Conservation (phyloP, 768 basidiomycete genomes). For the Serendipita indica region DNA sequence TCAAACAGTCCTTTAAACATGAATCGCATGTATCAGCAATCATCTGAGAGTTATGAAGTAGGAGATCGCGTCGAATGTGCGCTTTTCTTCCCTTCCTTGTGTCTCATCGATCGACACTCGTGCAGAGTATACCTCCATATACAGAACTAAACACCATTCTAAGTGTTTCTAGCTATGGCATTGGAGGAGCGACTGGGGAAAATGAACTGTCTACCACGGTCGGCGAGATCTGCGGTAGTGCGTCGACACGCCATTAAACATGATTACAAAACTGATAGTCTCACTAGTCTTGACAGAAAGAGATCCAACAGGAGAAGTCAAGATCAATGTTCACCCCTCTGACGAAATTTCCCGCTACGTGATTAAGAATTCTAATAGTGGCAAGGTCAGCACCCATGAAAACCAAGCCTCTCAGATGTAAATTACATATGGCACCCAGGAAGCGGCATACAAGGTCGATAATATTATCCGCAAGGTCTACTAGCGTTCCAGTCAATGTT, state of each 20-base stretch:
- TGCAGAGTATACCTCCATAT: background rate
- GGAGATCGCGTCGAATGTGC: conserved; percentile 1
- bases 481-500: too few species aligned
- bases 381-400: background rate
- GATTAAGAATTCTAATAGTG: conserved; percentile 12
- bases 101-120: background rate
- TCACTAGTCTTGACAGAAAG: background rate
- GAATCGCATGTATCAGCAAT: background rate
- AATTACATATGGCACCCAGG: background rate
- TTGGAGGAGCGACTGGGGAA: background rate
- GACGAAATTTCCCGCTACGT: conserved; percentile 10
- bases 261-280: too few species aligned
- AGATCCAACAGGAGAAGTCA: background rate
- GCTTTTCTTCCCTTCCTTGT: background rate
- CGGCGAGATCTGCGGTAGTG: background rate
- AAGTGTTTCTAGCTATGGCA: background rate
- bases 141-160: background rate
- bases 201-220: background rate
- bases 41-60: background rate
- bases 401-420: background rate
- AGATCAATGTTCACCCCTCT: conserved; percentile 4
- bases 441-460: conserved; percentile 9
- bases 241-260: background rate
- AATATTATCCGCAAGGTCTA: background rate
- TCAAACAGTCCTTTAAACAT: too few species aligned